These are phyloP conservation scores for Starmerella sp. DNA, from an alignment of 805 yeast species.

Conservation along the genomic window DNA sequence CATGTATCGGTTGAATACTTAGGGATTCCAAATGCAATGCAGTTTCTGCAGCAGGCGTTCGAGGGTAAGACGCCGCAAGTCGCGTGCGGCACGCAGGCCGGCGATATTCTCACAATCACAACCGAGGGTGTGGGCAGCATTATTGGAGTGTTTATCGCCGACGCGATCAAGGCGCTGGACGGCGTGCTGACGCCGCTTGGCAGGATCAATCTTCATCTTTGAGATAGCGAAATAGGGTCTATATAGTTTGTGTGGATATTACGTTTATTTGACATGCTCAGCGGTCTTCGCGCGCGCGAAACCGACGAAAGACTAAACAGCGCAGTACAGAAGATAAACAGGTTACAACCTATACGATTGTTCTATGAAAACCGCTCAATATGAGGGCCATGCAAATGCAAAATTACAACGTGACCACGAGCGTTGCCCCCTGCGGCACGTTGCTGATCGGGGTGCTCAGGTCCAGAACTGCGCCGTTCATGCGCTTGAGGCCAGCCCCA, in stretches of 20 bases:
- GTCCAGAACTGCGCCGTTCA: conserved; percentile 1
- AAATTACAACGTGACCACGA: not conserved
- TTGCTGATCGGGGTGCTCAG: not conserved
- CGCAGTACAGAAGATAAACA: too few relatives aligned
- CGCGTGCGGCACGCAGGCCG: not conserved
- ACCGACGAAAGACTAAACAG: too few relatives aligned
- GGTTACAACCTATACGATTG: too few relatives aligned
- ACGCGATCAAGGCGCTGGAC: not conserved
- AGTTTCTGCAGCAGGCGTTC: conserved; percentile 12
- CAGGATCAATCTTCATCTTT: not conserved
- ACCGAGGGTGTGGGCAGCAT: not conserved
- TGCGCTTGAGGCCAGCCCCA: not conserved
- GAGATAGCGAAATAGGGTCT: too few relatives aligned
- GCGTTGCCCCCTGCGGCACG: conserved; percentile 7
- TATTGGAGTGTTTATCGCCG: conserved; percentile 3
- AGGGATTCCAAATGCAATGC: conserved; percentile 7
- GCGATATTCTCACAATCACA: not conserved
- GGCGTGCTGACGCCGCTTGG: conserved; percentile 6
- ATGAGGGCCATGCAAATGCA: not conserved
- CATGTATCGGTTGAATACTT: conserved; percentile 1
- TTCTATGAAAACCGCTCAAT: too few relatives aligned
- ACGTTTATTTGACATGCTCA: too few relatives aligned
- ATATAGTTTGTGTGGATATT: too few relatives aligned
- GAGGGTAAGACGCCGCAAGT: conserved; percentile 8
- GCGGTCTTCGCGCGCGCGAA: too few relatives aligned